Conservation (phyloP, 306 rosid genomes). For the Pyrus communis region DNA sequence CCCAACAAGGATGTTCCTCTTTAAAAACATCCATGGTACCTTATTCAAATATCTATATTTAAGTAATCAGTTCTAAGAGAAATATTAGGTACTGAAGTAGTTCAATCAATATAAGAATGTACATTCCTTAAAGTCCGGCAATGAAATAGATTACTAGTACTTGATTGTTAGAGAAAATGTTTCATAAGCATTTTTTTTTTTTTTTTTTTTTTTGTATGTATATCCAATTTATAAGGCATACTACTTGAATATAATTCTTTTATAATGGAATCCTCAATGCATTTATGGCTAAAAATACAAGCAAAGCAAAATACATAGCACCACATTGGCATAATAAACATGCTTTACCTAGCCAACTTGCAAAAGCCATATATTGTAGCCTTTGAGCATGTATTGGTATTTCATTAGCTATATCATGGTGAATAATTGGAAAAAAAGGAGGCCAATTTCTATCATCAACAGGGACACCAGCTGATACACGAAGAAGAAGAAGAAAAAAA, state of each 20-base stretch:
- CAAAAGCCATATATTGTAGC: constrained; percentile 94
- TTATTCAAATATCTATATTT: too few species aligned
- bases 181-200: too few species aligned
- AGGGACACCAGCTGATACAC: constrained; percentile 61
- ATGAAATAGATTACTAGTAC: too few species aligned
- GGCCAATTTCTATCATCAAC: constrained; percentile 94
- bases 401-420: constrained; percentile 96
- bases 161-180: too few species aligned
- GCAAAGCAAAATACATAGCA: not conserved
- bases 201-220: too few species aligned
- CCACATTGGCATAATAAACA: constrained; percentile 7
- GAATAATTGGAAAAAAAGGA: constrained; percentile 88
- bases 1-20: too few species aligned
- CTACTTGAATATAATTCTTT: not conserved
- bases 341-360: constrained; percentile 89
- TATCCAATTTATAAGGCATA: too few species aligned
- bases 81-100: too few species aligned
- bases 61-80: too few species aligned
- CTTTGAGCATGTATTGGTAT: constrained; percentile 93
- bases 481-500: constrained; percentile 9
- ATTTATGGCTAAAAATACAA: not conserved
- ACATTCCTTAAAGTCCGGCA: too few species aligned
- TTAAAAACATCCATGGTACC: too few species aligned
- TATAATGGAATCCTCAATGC: not conserved
- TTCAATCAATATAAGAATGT: too few species aligned